Conservation (phyloP, 768 basidiomycete genomes). For the Mycena amicta region DNA sequence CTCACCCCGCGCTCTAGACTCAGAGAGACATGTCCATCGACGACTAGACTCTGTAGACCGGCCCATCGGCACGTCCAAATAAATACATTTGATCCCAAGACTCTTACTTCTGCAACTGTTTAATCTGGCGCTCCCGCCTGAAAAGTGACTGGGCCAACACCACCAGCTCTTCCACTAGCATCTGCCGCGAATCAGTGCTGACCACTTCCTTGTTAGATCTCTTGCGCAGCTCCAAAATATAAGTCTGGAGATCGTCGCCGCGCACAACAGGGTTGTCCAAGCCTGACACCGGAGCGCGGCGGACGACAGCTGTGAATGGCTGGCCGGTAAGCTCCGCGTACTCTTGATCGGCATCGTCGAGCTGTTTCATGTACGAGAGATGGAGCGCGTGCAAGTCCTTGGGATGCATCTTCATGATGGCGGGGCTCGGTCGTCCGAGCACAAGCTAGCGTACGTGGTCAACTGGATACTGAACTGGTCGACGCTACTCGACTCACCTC, state of each 20-base stretch:
- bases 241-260: conserved; percentile 10
- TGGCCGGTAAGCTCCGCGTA: conserved; percentile 13
- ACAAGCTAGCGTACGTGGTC: conserved; percentile 9
- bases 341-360: conserved; percentile 22
- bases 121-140: conserved; percentile 21
- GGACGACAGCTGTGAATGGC: conserved; percentile 3
- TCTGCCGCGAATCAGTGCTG: conserved; percentile 12
- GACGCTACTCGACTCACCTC: conserved; percentile 7
- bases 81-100: not conserved
- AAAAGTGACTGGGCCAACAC: conserved; percentile 19
- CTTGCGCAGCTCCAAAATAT: conserved; percentile 17
- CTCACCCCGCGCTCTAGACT: conserved; percentile 6
- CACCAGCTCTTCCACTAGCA: conserved; percentile 11
- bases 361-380: conserved; percentile 21
- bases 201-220: conserved; percentile 20
- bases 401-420: conserved; percentile 14
- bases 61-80: conserved; percentile 11
- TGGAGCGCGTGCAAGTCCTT: conserved; percentile 10
- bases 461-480: not conserved
- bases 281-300: conserved; percentile 12
- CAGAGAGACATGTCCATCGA: conserved; percentile 25
- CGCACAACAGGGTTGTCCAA: conserved; percentile 14
- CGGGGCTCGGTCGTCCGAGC: conserved; percentile 16
- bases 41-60: conserved; percentile 12
- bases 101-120: conserved; percentile 18